Base-by-base conservation (phyloP, 371 early-diverging fungal species). In the Zancudomyces culisetae region DNA sequence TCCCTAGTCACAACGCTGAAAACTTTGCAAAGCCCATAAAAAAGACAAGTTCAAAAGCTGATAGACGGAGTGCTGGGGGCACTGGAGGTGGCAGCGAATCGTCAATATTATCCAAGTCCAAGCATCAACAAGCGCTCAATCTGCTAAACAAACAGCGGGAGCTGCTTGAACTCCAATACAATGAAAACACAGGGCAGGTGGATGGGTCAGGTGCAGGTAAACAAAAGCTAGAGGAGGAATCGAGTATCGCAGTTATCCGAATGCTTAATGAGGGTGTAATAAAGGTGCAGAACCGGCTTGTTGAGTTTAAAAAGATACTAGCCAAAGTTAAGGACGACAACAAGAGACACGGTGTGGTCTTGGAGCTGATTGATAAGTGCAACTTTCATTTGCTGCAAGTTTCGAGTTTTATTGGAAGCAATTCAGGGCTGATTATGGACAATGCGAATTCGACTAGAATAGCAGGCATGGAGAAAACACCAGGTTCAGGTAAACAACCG, bases 341-440 rank as follows among this genome's bases (percentile, higher is more conserved):
- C 27, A 43, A 41, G 39, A 3, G 3, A 18, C 13, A 23, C 18
- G 39, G 30, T 21, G 18, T n/a, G 19, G 10, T 51, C 3, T 30
- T 27, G 3, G 41, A 51, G 19, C 26, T 27, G 20, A 21, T 41
- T 27, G 41, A 51, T 10, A 51, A 51, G 19, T 20, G 27, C 3
- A 51, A 51, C 23, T 51, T 26, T 22, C 30, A 26, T 26, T 47
- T 47, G 29, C 29, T 47, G 18, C 47, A 43, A 41, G 43, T 28
- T 27, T 42, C 42, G 18, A 23, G 51, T 4, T 21, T 51, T 51
- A 15, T 43, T 43, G 51, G 28, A 10, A 20, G 51, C 3, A 19
- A 18, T 4, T 21, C 42, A 8, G 6, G 15, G 13, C 19, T 42
- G 19, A 22, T 49, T 20, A 12, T 27, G 8, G 3, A 19, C 45